Percentiles rank a stretch among this genome's conserved stretches.
These are phyloP conservation scores for Keithomyces neogunnii DNA, from an alignment of 2,329 filamentous ascomycete species.

Conservation along the genomic window DNA sequence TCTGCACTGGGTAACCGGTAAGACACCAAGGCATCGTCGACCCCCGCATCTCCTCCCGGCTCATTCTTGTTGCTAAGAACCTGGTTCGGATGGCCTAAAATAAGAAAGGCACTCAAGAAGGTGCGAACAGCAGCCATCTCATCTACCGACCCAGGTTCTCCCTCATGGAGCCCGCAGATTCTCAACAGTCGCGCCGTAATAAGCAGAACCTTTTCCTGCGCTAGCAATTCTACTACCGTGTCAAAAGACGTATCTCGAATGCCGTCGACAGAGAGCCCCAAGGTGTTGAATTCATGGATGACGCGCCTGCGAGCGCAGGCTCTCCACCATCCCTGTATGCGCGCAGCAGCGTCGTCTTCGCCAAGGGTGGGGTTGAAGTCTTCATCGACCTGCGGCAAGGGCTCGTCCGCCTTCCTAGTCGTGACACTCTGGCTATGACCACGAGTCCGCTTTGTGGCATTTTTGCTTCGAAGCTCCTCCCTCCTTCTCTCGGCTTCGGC, in stretches of 20 bases:
- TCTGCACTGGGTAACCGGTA: slow-evolving; percentile 32
- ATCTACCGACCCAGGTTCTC: slow-evolving; percentile 50
- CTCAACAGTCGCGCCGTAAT: slow-evolving; percentile 59
- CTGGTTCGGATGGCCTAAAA: slow-evolving; percentile 69
- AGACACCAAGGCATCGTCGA: slow-evolving; percentile 27
- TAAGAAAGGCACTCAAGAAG: slow-evolving; percentile 73
- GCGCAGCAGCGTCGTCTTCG: slow-evolving; percentile 52
- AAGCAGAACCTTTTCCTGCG: slow-evolving; percentile 56
- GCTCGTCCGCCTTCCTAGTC: slow-evolving; percentile 40
- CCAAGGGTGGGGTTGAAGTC: slow-evolving; percentile 37
- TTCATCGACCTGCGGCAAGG: slow-evolving; percentile 42
- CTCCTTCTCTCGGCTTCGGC: slow-evolving; percentile 68
- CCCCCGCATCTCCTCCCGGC: slow-evolving; percentile 40
- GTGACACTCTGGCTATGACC: slow-evolving; percentile 45
- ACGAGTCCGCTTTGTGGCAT: slow-evolving; percentile 41
- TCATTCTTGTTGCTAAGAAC: slow-evolving; percentile 70
- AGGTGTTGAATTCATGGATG: slow-evolving; percentile 55
- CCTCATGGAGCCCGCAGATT: slow-evolving; percentile 62
- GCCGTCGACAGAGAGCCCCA: slow-evolving; percentile 62
- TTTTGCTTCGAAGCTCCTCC: slow-evolving; percentile 52
- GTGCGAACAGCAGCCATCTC: slow-evolving; percentile 66
- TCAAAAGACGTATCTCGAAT: slow-evolving; percentile 66
- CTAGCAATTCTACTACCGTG: slow-evolving; percentile 60
- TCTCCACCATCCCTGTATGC: slow-evolving; percentile 66
- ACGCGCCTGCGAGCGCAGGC: slow-evolving; percentile 46